Evolutionary conservation across 805 yeast genomes (phyloP).

Genomic region (Debaryomyces castellii): DNA sequence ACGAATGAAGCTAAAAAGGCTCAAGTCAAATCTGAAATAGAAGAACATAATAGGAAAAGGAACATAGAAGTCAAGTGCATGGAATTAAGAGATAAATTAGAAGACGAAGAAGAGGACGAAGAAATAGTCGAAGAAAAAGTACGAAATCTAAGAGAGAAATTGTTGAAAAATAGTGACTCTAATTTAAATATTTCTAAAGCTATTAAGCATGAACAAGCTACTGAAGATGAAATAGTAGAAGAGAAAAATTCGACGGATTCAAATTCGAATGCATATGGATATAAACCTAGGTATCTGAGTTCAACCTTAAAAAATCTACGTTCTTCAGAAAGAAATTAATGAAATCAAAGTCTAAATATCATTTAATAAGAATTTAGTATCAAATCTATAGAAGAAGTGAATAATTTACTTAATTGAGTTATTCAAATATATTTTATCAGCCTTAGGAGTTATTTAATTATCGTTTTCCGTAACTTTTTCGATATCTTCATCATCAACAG

Average conservation of each 20-base stretch:
- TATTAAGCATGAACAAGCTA: not conserved
- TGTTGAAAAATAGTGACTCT: constrained; percentile 4
- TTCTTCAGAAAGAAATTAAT: not conserved
- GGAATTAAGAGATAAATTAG: constrained; percentile 52
- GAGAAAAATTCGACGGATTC: not conserved
- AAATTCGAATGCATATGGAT: not conserved
- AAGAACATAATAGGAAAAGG: constrained; percentile 35
- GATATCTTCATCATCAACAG: too few species aligned
- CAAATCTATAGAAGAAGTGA: too few species aligned
- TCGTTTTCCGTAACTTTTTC: too few species aligned
- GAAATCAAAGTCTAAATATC: too few species aligned
- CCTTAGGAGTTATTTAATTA: too few species aligned
- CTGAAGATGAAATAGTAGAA: not conserved
- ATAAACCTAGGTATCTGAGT: constrained; percentile 6
- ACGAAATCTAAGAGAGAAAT: constrained; percentile 14
- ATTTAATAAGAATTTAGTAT: too few species aligned
- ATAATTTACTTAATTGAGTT: too few species aligned
- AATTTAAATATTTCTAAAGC: not conserved
- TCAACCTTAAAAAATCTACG: constrained; percentile 1
- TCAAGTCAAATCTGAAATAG: constrained; percentile 22
- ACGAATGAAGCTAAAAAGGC: constrained; percentile 13
- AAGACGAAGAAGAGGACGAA: constrained; percentile 44
- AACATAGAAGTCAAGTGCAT: constrained; percentile 46
- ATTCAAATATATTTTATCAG: too few species aligned
- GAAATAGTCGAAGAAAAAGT: constrained; percentile 23